These are phyloP conservation scores for Dioscorea zingiberensis DNA, from an alignment of 106 monocot genomes.

Conservation along the genomic window DNA sequence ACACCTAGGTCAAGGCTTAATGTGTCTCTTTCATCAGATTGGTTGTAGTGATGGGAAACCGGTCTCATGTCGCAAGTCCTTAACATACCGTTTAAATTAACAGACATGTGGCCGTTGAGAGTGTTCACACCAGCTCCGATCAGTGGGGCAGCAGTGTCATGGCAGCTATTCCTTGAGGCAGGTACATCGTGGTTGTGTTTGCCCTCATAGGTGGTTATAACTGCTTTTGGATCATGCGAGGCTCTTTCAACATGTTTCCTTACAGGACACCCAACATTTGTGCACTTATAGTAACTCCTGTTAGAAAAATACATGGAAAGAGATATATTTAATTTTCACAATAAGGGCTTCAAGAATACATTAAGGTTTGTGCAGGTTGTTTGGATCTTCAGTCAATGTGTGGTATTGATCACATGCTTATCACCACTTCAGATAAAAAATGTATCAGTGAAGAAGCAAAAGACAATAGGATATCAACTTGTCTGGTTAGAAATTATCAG, in stretches of 20 bases:
- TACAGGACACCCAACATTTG: constrained; percentile 77
- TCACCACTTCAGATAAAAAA: too few relatives aligned
- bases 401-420: too few relatives aligned
- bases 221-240: constrained; percentile 93
- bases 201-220: constrained; percentile 97
- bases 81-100: constrained; percentile 21
- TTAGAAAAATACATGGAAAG: neutral
- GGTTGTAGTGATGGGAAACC: constrained; percentile 20
- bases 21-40: constrained; percentile 31
- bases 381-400: too few relatives aligned
- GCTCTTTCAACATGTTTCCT: constrained; percentile 98
- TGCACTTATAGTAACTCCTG: constrained; percentile 99
- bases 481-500: too few relatives aligned
- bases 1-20: constrained; percentile 84
- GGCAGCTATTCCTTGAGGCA: constrained; percentile 47
- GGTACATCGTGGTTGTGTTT: constrained; percentile 99
- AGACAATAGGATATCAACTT: too few relatives aligned
- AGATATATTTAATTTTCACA: too few relatives aligned
- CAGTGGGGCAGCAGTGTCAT: constrained; percentile 25
- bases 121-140: constrained; percentile 3
- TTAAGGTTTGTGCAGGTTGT: too few relatives aligned
- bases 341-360: too few relatives aligned
- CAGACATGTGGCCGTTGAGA: constrained; percentile 21
- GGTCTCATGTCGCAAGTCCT: constrained; percentile 24
- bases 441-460: too few relatives aligned